phyloP scores from a whole-genome alignment of 108 stramenopile species.

The Skeletonema menzelii region DNA sequence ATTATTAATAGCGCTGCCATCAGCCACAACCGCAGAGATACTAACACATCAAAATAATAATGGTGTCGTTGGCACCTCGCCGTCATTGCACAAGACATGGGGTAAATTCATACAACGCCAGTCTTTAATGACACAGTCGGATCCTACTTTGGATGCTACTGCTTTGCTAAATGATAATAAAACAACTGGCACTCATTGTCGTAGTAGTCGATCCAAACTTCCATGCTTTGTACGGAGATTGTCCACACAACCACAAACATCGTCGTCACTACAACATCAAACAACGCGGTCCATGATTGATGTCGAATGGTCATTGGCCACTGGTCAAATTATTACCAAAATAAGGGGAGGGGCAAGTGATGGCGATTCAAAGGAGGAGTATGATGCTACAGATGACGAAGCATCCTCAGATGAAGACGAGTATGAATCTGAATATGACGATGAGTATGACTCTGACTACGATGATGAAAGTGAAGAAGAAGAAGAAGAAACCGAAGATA shows the following conservation, averaged over 20 bases:
- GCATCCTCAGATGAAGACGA: constrained; percentile 8
- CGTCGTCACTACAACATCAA: neutral
- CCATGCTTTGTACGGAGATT: neutral
- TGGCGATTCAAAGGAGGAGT: neutral
- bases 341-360: neutral
- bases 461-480: constrained; percentile 3
- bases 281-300: neutral
- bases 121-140: neutral
- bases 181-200: too few relatives aligned
- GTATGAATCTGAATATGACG: constrained; percentile 5
- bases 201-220: neutral
- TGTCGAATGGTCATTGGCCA: neutral
- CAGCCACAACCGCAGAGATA: neutral
- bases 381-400: constrained; percentile 8
- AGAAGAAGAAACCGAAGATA: constrained; percentile 3
- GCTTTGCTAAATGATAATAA: neutral
- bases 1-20: neutral
- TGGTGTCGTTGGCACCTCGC: neutral
- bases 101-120: neutral
- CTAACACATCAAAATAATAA: neutral
- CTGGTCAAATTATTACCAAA: neutral
- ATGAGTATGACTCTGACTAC: neutral
- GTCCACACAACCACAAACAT: neutral
- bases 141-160: too few relatives aligned
- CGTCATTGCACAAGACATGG: neutral